Conservation (phyloP, 2,329 filamentous ascomycete genomes). For the Dothideomycetes sp. region DNA sequence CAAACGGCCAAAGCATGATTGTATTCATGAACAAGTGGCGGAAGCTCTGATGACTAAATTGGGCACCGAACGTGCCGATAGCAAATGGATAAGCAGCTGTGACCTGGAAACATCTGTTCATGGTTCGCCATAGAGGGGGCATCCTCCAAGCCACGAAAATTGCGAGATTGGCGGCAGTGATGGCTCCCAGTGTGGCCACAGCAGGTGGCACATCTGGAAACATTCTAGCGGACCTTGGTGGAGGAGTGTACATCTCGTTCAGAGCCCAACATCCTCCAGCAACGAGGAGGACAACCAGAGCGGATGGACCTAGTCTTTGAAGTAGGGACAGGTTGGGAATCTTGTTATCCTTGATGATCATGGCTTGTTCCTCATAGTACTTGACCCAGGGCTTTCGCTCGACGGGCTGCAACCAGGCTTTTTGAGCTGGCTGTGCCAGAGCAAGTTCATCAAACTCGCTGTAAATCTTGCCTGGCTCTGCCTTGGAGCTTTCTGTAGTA, state of each 20-base stretch:
- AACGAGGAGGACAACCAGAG: conserved; percentile 29
- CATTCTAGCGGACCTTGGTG: conserved; percentile 41
- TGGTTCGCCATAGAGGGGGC: conserved; percentile 53
- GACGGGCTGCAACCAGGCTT: conserved; percentile 23
- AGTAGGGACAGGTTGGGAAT: conserved; percentile 24
- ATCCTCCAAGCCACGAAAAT: conserved; percentile 53
- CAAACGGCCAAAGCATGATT: conserved; percentile 56
- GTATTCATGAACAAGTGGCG: conserved; percentile 58
- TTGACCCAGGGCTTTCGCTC: conserved; percentile 28
- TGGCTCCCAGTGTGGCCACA: conserved; percentile 52
- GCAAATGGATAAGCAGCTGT: conserved; percentile 57
- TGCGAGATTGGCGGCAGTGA: conserved; percentile 52
- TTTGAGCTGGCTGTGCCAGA: conserved; percentile 9
- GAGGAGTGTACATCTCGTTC: conserved; percentile 42
- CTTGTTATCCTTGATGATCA: conserved; percentile 25
- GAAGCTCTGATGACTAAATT: conserved; percentile 59
- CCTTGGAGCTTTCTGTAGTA: not conserved
- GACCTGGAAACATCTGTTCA: conserved; percentile 62
- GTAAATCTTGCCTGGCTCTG: conserved; percentile 4
- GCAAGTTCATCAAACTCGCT: conserved; percentile 11
- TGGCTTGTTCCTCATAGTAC: conserved; percentile 28
- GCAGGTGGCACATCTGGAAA: conserved; percentile 54
- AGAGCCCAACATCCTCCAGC: conserved; percentile 27
- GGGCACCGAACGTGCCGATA: conserved; percentile 51
- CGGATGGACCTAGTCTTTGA: conserved; percentile 38